Conservation (phyloP, 371 early-diverging fungal genomes). For the Mortierella sp. region DNA sequence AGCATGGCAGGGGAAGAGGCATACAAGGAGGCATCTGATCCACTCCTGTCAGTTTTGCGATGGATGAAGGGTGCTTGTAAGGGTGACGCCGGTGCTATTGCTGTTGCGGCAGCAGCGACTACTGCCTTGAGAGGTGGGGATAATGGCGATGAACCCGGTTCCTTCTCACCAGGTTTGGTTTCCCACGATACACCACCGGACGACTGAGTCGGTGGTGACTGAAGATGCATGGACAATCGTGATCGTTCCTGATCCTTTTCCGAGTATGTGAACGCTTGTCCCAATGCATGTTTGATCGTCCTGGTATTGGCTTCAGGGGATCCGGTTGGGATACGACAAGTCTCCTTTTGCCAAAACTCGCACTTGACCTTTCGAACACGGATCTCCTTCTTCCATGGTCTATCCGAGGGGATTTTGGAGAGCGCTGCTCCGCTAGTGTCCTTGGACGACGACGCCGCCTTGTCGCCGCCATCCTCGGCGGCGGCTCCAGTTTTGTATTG, state of each 20-base stretch:
- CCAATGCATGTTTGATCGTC: constrained; percentile 31
- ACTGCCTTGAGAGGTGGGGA: constrained; percentile 11
- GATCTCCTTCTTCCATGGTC: constrained; percentile 30
- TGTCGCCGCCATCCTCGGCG: neutral
- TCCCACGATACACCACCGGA: neutral
- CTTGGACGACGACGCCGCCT: too few species aligned
- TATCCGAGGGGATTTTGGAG: too few species aligned
- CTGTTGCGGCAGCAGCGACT: neutral
- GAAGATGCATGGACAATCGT: constrained; percentile 13
- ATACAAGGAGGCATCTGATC: constrained; percentile 13
- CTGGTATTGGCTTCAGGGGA: neutral
- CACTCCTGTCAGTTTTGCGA: neutral
- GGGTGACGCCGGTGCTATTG: constrained; percentile 1
- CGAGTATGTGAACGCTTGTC: constrained; percentile 30
- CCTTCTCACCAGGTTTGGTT: too few species aligned
- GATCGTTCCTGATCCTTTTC: constrained; percentile 35
- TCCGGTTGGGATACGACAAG: constrained; percentile 27
- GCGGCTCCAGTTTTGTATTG: neutral
- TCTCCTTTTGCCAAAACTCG: constrained; percentile 54
- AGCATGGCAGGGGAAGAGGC: neutral
- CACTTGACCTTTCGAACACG: constrained; percentile 47
- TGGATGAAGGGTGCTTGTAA: constrained; percentile 1
- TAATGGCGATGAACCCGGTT: neutral
- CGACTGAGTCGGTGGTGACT: neutral
- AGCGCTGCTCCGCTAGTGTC: neutral